Conservation (phyloP, 352 stramenopile genomes). For the Pythium monospermum region DNA sequence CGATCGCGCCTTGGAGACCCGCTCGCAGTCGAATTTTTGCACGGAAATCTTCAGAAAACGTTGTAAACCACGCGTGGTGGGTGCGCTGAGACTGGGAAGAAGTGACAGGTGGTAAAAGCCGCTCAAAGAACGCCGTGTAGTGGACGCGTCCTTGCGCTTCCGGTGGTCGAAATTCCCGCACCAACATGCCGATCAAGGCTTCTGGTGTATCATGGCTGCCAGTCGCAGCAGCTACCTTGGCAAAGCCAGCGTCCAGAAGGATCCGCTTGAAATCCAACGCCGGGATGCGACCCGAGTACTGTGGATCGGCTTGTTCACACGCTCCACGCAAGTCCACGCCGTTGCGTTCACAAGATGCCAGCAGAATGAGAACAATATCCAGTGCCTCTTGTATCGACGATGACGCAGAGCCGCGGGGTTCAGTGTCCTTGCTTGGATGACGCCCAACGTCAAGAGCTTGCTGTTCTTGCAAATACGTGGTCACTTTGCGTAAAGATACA, state of each 20-base stretch:
- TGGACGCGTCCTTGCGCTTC: slow-evolving; percentile 28
- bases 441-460: too few species aligned
- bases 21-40: slow-evolving; percentile 27
- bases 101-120: background rate
- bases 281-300: slow-evolving; percentile 37
- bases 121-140: slow-evolving; percentile 22
- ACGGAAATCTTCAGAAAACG: slow-evolving; percentile 38
- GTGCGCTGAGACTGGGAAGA: background rate
- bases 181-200: slow-evolving; percentile 39
- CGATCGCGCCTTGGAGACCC: slow-evolving; percentile 13
- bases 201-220: slow-evolving; percentile 17
- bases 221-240: slow-evolving; percentile 13
- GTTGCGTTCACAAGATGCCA: slow-evolving; percentile 28
- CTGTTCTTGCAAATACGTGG: background rate
- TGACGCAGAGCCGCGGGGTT: background rate
- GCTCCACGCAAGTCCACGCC: slow-evolving; percentile 43
- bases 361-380: slow-evolving; percentile 18
- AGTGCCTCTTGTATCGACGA: slow-evolving; percentile 3
- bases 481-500: slow-evolving; percentile 32
- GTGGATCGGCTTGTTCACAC: slow-evolving; percentile 43
- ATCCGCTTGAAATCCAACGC: slow-evolving; percentile 53
- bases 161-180: slow-evolving; percentile 41
- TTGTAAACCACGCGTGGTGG: slow-evolving; percentile 17
- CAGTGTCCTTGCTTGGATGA: too few species aligned
- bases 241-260: slow-evolving; percentile 35